phyloP scores from a whole-genome alignment of 2,329 filamentous ascomycete genomes.

The Trichophyton verrucosum region DNA sequence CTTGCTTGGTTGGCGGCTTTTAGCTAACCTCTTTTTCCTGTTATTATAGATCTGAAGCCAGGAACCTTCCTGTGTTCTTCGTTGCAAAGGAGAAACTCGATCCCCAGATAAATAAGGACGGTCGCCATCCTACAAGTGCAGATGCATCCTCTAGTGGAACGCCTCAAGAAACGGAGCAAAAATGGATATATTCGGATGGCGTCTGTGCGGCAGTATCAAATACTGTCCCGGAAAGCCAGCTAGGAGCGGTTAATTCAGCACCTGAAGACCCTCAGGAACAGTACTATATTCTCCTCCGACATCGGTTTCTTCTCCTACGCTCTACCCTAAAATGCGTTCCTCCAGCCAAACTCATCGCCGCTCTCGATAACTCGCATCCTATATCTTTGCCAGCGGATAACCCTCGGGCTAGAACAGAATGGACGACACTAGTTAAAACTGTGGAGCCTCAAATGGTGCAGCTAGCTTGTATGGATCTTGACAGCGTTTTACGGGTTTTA shows the following conservation, averaged over 20 bases:
- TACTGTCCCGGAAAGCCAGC: conserved; percentile 20
- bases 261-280: conserved; percentile 44
- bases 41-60: conserved; percentile 15
- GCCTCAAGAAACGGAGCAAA: conserved; percentile 9
- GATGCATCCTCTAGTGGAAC: background rate
- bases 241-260: conserved; percentile 20
- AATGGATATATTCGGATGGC: conserved; percentile 63
- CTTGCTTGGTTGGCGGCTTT: background rate
- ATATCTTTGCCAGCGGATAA: conserved; percentile 43
- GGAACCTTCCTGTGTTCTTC: conserved; percentile 13
- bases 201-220: conserved; percentile 57
- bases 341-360: conserved; percentile 40
- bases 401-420: conserved; percentile 45
- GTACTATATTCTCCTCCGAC: conserved; percentile 55
- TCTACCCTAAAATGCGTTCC: conserved; percentile 45
- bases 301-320: conserved; percentile 55
- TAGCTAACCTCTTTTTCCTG: background rate
- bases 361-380: conserved; percentile 43
- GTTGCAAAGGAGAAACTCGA: conserved; percentile 12
- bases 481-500: conserved; percentile 54
- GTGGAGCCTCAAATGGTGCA: conserved; percentile 39
- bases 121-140: background rate
- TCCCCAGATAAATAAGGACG: background rate
- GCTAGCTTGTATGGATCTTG: conserved; percentile 44
- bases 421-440: conserved; percentile 30